Conservation (phyloP, 1,284 basidiomycete species). For the Boletus holoroseus region DNA sequence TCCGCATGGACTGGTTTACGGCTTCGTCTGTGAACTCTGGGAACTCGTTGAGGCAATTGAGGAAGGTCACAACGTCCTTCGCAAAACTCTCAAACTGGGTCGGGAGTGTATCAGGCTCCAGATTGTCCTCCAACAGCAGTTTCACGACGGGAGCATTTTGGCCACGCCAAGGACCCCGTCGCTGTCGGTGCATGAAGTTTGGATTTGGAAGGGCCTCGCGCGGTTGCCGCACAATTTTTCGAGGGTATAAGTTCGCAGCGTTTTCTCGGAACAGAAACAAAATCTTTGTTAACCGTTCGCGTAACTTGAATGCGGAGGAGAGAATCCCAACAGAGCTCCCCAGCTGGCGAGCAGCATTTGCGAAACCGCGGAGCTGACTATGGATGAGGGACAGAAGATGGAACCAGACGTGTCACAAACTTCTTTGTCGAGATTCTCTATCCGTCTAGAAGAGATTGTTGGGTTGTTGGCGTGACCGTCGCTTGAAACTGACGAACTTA, state of each 20-base stretch:
- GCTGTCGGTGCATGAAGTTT: slow-evolving; percentile 35
- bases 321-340: slow-evolving; percentile 35
- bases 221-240: slow-evolving; percentile 31
- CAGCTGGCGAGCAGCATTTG: slow-evolving; percentile 34
- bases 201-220: slow-evolving; percentile 34
- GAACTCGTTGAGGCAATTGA: slow-evolving; percentile 52
- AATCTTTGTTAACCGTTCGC: slow-evolving; percentile 35
- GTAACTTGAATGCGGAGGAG: slow-evolving; percentile 33
- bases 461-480: not conserved
- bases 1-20: slow-evolving; percentile 47
- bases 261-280: slow-evolving; percentile 35
- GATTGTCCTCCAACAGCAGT: slow-evolving; percentile 28
- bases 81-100: slow-evolving; percentile 43
- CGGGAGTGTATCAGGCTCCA: slow-evolving; percentile 32
- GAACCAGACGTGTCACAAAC: slow-evolving; percentile 12
- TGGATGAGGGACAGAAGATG: slow-evolving; percentile 13
- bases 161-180: slow-evolving; percentile 31
- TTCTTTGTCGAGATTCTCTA: slow-evolving; percentile 34
- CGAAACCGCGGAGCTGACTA: slow-evolving; percentile 31
- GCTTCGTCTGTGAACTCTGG: slow-evolving; percentile 54
- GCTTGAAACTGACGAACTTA: slow-evolving; percentile 14
- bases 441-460: slow-evolving; percentile 19
- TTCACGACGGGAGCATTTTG: slow-evolving; percentile 30
- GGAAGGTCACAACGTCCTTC: slow-evolving; percentile 45
- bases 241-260: slow-evolving; percentile 31